Conservation (phyloP, 2,329 filamentous ascomycete genomes). For the Teratosphaeria viscida region DNA sequence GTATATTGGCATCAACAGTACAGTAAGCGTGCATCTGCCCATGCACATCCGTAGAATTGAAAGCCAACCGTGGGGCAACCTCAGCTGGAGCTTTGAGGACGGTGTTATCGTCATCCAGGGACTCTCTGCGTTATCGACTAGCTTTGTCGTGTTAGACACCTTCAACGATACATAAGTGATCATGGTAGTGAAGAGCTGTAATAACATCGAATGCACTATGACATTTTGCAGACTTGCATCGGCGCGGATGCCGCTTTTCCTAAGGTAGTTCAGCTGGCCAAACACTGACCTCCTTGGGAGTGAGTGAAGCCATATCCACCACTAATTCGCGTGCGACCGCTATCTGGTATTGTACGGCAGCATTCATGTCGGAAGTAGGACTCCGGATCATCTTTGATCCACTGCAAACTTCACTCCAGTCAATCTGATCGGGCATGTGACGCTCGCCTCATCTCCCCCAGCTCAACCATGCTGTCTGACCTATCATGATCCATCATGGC, state of each 20-base stretch:
- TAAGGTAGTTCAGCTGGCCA: too few species aligned
- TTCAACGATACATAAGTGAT: neutral
- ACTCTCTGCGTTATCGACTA: slow-evolving; percentile 12
- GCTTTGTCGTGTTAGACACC: slow-evolving; percentile 13
- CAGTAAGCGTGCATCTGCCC: slow-evolving; percentile 11
- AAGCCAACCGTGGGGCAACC: slow-evolving; percentile 15
- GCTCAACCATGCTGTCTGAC: neutral
- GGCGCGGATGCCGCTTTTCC: too few species aligned
- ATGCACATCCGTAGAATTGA: slow-evolving; percentile 5
- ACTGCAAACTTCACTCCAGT: neutral
- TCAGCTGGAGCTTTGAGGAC: slow-evolving; percentile 10
- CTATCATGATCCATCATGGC: neutral
- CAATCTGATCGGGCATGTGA: neutral
- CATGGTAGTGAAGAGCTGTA: neutral
- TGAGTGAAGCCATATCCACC: neutral
- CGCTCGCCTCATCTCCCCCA: neutral
- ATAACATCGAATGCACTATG: neutral
- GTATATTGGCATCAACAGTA: slow-evolving; percentile 1
- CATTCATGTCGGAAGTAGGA: too few species aligned
- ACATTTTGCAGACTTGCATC: too few species aligned
- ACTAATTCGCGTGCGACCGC: neutral
- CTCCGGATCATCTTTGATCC: neutral
- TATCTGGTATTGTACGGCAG: too few species aligned
- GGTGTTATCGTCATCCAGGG: slow-evolving; percentile 6
- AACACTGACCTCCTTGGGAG: too few species aligned